Evolutionary conservation across 192 early-diverging fungal species (phyloP).

Genomic region (Jimgerdemannia flammicorona): DNA sequence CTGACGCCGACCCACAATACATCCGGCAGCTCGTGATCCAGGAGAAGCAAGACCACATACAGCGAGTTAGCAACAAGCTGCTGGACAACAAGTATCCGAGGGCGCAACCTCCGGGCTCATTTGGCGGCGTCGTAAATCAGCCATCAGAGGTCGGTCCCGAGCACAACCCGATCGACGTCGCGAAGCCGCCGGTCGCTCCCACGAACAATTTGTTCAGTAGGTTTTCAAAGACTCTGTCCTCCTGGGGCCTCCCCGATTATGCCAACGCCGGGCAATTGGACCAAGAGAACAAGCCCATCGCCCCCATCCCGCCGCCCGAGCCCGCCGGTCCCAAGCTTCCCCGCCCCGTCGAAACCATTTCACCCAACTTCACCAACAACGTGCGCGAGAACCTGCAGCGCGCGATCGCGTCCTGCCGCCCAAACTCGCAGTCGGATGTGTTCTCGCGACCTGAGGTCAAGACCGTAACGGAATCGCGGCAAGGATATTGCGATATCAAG

Average conservation of each 20-base stretch:
- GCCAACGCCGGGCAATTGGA: not conserved
- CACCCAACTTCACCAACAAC: conserved; percentile 20
- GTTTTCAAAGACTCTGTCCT: not conserved
- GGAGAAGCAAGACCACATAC: conserved; percentile 46
- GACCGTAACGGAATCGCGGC: conserved; percentile 15
- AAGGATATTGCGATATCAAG: conserved; percentile 47
- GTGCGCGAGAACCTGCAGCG: conserved; percentile 25
- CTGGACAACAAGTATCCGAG: conserved; percentile 56
- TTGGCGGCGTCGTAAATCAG: not conserved
- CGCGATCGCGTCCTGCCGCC: conserved; percentile 32
- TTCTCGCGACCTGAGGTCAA: conserved; percentile 30
- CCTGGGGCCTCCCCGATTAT: not conserved
- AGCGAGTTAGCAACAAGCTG: conserved; percentile 56
- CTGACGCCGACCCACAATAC: conserved; percentile 57
- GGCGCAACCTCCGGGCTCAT: not conserved
- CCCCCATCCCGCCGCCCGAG: not conserved
- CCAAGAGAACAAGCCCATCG: not conserved
- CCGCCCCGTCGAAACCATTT: conserved; percentile 20
- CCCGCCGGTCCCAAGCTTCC: conserved; percentile 14
- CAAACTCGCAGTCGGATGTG: conserved; percentile 22
- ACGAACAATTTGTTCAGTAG: conserved; percentile 4
- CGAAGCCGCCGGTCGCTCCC: not conserved
- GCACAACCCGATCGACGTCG: not conserved
- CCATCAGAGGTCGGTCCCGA: not conserved
- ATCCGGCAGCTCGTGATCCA: conserved; percentile 45